A percentile compares a stretch with the other conserved stretches of the same genome.
phyloP scores from a whole-genome alignment of 441 rosid species.

The Eutrema salsugineum region DNA sequence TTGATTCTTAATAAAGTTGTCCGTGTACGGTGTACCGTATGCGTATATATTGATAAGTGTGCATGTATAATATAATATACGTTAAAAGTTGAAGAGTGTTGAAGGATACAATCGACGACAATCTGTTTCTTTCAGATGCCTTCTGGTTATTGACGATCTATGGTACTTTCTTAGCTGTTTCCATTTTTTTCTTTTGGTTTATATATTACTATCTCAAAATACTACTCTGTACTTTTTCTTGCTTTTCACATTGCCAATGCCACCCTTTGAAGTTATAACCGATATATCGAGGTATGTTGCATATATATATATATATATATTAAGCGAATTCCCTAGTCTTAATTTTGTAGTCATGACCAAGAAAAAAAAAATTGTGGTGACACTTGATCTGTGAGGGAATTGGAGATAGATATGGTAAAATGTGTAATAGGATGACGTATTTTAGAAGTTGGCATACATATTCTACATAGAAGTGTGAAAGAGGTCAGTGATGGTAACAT shows the following conservation, averaged over 20 bases:
- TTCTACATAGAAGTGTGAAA: neutral
- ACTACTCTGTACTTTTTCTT: neutral
- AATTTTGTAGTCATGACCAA: neutral
- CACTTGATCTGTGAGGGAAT: neutral
- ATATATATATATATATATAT: too few relatives aligned
- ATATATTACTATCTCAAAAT: neutral
- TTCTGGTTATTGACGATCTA: slow-evolving; percentile 11
- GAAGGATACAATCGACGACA: slow-evolving; percentile 19
- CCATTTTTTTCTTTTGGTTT: neutral
- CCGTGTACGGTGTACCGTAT: neutral
- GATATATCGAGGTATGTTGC: neutral
- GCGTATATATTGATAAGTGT: slow-evolving; percentile 8
- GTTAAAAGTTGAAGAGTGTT: neutral
- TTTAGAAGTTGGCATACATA: neutral
- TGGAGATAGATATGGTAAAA: neutral
- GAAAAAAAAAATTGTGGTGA: neutral
- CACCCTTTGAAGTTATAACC: neutral
- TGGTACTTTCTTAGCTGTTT: slow-evolving; percentile 25
- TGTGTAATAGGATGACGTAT: neutral
- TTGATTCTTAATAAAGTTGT: neutral
- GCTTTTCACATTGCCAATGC: slow-evolving; percentile 8
- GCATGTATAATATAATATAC: slow-evolving; percentile 7
- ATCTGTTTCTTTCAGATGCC: slow-evolving; percentile 30
- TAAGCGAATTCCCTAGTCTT: neutral
- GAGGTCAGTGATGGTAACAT: neutral